A percentile compares a stretch with the other conserved stretches of the same genome.
These are phyloP conservation scores for Aspergillus texensis DNA, from an alignment of 2,329 filamentous ascomycete genomes.

Conservation along the genomic window DNA sequence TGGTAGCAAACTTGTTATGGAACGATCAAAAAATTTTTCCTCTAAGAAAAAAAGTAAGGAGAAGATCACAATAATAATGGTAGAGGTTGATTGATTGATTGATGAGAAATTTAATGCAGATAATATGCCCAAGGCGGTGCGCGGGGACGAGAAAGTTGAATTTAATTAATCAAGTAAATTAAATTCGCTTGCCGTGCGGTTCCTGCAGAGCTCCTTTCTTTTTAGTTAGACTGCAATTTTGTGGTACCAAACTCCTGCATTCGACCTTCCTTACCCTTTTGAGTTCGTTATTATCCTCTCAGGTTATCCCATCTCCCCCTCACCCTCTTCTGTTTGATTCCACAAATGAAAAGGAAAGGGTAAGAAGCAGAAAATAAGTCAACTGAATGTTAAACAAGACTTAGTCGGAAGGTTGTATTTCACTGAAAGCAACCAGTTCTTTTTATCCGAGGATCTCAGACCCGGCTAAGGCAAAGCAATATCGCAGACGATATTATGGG, in stretches of 20 bases:
- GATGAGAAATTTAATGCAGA: conserved; percentile 19
- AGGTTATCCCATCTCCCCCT: no score
- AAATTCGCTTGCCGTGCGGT: conserved; percentile 15
- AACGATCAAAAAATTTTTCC: neutral
- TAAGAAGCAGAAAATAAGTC: neutral
- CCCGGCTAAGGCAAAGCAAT: neutral
- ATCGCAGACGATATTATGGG: neutral
- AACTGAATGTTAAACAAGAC: neutral
- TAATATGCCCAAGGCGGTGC: conserved; percentile 22
- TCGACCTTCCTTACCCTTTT: neutral
- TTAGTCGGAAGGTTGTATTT: neutral
- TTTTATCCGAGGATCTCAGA: neutral
- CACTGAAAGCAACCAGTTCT: neutral
- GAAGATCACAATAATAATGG: conserved; percentile 8
- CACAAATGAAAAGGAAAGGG: neutral
- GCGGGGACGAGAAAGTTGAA: conserved; percentile 15
- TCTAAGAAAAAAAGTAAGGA: neutral
- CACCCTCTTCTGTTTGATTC: neutral
- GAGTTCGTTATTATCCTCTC: neutral
- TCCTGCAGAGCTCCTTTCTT: conserved; percentile 16
- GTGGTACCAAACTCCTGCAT: neutral
- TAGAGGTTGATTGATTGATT: conserved; percentile 15
- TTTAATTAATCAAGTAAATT: neutral
- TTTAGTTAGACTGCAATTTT: neutral
- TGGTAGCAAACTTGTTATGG: neutral